These are phyloP conservation scores for Parathielavia hyrcaniae DNA, from an alignment of 495 filamentous ascomycete genomes.

Conservation along the genomic window DNA sequence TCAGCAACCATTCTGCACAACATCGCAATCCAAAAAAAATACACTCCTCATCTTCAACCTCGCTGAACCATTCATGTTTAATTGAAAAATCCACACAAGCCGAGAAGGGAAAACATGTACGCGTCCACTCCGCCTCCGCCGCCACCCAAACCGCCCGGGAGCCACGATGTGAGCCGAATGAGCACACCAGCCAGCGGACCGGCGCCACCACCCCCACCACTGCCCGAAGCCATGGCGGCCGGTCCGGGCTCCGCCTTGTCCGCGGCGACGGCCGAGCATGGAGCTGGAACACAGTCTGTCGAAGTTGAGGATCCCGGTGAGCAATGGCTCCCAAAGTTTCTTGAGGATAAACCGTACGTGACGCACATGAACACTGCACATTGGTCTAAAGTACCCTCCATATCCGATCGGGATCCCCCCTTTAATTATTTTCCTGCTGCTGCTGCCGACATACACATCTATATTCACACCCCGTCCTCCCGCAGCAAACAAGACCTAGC, in stretches of 20 bases:
- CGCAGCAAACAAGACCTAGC: conserved; percentile 56
- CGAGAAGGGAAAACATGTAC: conserved; percentile 22
- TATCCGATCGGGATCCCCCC: too few species aligned
- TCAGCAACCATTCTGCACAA: not conserved
- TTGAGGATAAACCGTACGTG: conserved; percentile 70
- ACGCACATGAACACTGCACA: not conserved
- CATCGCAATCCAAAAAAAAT: not conserved
- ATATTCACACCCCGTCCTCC: not conserved
- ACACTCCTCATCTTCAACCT: not conserved
- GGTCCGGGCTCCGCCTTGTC: conserved; percentile 23
- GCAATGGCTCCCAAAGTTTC: conserved; percentile 60
- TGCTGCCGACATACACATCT: not conserved
- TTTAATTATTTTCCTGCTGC: too few species aligned
- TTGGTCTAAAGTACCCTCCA: not conserved
- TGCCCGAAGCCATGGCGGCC: conserved; percentile 31
- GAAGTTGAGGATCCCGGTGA: conserved; percentile 46
- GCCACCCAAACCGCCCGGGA: conserved; percentile 61
- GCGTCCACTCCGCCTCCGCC: conserved; percentile 58
- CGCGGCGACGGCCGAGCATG: conserved; percentile 12
- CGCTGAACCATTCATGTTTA: too few species aligned
- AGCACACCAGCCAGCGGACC: conserved; percentile 48
- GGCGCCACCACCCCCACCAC: conserved; percentile 40
- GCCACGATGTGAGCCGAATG: conserved; percentile 61
- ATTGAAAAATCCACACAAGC: conserved; percentile 11
- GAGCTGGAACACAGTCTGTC: conserved; percentile 9